phyloP scores from a whole-genome alignment of 129 eudicot species.

The Saposhnikovia divaricata region DNA sequence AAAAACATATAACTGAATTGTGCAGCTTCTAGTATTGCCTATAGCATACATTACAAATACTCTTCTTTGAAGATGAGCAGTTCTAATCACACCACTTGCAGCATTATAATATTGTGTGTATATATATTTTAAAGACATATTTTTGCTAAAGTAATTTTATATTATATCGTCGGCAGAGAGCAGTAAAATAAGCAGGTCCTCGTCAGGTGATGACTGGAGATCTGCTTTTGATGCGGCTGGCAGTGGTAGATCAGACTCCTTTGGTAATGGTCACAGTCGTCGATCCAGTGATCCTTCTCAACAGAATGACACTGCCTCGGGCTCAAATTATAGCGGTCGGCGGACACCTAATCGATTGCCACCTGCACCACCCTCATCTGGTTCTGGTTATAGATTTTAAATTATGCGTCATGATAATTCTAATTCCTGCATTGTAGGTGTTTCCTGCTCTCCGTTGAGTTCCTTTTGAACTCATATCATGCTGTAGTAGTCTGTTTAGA shows the following conservation, averaged over 20 bases:
- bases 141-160: background rate
- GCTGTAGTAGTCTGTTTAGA: constrained; percentile 35
- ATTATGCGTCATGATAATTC: constrained; percentile 4
- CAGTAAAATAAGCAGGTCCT: constrained; percentile 53
- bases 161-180: constrained; percentile 47
- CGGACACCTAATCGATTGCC: constrained; percentile 92
- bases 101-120: background rate
- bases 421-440: background rate
- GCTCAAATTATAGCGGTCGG: constrained; percentile 63
- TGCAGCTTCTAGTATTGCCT: background rate
- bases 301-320: constrained; percentile 51
- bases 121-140: background rate
- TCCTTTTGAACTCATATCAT: constrained; percentile 34
- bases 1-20: background rate
- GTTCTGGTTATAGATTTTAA: constrained; percentile 66
- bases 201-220: constrained; percentile 94
- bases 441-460: constrained; percentile 31
- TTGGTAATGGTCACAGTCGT: constrained; percentile 67
- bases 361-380: constrained; percentile 96
- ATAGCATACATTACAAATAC: background rate
- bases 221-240: constrained; percentile 98
- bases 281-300: constrained; percentile 56
- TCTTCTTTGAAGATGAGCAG: background rate
- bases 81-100: background rate
- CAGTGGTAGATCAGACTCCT: constrained; percentile 46